phyloP scores from a whole-genome alignment of 1,139 yeast species.

The Yamadazyma trypodendri region DNA sequence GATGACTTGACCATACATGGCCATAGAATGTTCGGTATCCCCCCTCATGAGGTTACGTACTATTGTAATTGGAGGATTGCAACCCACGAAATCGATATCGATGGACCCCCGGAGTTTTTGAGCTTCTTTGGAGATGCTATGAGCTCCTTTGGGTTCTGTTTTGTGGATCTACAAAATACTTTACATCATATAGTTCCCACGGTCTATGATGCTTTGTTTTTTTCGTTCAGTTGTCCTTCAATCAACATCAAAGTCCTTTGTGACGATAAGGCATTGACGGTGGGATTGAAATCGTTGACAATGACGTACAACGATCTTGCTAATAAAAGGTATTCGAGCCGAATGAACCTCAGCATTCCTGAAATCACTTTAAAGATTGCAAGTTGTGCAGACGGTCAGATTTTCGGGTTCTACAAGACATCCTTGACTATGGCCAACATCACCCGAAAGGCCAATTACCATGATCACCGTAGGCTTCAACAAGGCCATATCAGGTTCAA shows the following conservation, averaged over 20 bases:
- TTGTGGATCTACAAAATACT: constrained; percentile 72
- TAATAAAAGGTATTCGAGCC: constrained; percentile 60
- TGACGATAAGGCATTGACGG: constrained; percentile 8
- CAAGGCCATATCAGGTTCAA: constrained; percentile 63
- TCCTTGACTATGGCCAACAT: constrained; percentile 62
- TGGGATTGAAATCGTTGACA: constrained; percentile 37
- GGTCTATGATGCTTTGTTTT: constrained; percentile 67
- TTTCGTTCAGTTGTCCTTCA: constrained; percentile 48
- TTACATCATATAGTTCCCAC: constrained; percentile 55
- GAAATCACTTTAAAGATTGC: constrained; percentile 34
- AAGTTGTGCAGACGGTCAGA: constrained; percentile 19
- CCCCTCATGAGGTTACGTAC: constrained; percentile 85
- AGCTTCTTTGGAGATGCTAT: constrained; percentile 45
- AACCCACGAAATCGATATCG: constrained; percentile 55
- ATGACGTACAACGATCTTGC: constrained; percentile 67
- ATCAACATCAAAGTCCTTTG: constrained; percentile 25
- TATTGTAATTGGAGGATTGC: constrained; percentile 88
- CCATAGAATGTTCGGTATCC: constrained; percentile 89
- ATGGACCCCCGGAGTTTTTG: constrained; percentile 51
- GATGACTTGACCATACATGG: constrained; percentile 75
- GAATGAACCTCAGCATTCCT: constrained; percentile 53
- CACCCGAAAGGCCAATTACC: constrained; percentile 51
- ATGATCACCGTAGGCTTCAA: constrained; percentile 50
- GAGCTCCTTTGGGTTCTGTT: constrained; percentile 57
- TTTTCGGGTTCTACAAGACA: constrained; percentile 42